Percentiles rank a stretch among this genome's conserved stretches.
Evolutionary conservation across 345 rosid species (phyloP).

Genomic region (Citrus inodora): DNA sequence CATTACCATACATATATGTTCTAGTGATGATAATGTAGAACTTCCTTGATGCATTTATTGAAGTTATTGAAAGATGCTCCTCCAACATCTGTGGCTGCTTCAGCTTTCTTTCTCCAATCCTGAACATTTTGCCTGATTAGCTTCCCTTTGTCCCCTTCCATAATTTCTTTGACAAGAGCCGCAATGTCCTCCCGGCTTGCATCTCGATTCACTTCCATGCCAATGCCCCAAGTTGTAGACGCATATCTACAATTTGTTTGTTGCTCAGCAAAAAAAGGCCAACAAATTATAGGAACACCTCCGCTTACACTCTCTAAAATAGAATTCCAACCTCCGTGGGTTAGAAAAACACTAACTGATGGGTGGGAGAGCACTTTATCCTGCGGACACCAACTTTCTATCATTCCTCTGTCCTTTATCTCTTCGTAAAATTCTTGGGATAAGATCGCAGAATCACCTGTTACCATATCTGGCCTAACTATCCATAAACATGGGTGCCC

Average conservation of each 20-base stretch:
- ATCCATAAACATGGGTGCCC: slow-evolving; percentile 16
- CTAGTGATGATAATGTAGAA: no score
- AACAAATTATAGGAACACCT: slow-evolving; percentile 24
- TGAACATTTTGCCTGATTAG: slow-evolving; percentile 10
- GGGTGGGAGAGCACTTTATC: slow-evolving; percentile 23
- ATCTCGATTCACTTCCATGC: slow-evolving; percentile 19
- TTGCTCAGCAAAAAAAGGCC: slow-evolving; percentile 33
- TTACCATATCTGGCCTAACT: neutral
- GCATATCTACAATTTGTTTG: slow-evolving; percentile 26
- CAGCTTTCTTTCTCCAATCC: slow-evolving; percentile 14
- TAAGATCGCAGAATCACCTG: slow-evolving; percentile 1
- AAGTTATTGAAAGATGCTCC: slow-evolving; percentile 19
- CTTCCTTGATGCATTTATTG: neutral
- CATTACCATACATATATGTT: no score
- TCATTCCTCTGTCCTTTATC: slow-evolving; percentile 15
- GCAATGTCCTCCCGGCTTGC: slow-evolving; percentile 20
- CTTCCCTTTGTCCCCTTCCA: slow-evolving; percentile 11
- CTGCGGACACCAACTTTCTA: slow-evolving; percentile 25
- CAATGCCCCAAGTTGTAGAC: slow-evolving; percentile 23
- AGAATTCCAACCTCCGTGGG: slow-evolving; percentile 34
- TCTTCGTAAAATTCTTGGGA: slow-evolving; percentile 17
- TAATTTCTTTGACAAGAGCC: slow-evolving; percentile 7
- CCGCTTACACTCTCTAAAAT: slow-evolving; percentile 3
- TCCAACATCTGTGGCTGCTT: slow-evolving; percentile 8
- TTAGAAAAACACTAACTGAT: slow-evolving; percentile 16